Conservation (phyloP, 257 asterid genomes). For the Leonotis leonurus region DNA sequence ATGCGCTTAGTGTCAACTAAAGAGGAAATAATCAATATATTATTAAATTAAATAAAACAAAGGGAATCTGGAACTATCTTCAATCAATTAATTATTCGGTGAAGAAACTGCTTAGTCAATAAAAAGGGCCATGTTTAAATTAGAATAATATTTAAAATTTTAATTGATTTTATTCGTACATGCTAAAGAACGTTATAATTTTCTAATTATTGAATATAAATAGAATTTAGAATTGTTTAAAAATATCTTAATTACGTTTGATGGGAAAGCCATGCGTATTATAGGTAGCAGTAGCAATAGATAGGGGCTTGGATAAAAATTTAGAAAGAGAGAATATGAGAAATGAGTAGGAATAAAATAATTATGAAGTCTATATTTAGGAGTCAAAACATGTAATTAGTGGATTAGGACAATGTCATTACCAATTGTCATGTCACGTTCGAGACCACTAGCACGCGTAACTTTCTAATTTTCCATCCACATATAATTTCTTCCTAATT, state of each 20-base stretch:
- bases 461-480: background rate
- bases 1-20: too few relatives aligned
- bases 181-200: too few relatives aligned
- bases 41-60: too few relatives aligned
- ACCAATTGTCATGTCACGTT: conserved; percentile 22
- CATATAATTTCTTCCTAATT: background rate
- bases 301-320: background rate
- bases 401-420: conserved; percentile 36
- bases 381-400: conserved; percentile 19
- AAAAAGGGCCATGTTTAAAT: background rate
- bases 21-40: too few relatives aligned
- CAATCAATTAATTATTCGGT: too few relatives aligned
- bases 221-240: background rate
- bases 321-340: conserved; percentile 6
- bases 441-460: conserved; percentile 16
- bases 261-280: background rate
- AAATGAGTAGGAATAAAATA: conserved; percentile 8
- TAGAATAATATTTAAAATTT: too few relatives aligned
- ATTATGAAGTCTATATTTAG: conserved; percentile 12
- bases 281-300: background rate
- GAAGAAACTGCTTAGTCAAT: too few relatives aligned
- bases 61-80: too few relatives aligned
- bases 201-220: too few relatives aligned
- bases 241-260: background rate
- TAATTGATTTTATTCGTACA: too few relatives aligned